phyloP scores from a whole-genome alignment of 768 basidiomycete species.

The Agrocybe chaxingu region DNA sequence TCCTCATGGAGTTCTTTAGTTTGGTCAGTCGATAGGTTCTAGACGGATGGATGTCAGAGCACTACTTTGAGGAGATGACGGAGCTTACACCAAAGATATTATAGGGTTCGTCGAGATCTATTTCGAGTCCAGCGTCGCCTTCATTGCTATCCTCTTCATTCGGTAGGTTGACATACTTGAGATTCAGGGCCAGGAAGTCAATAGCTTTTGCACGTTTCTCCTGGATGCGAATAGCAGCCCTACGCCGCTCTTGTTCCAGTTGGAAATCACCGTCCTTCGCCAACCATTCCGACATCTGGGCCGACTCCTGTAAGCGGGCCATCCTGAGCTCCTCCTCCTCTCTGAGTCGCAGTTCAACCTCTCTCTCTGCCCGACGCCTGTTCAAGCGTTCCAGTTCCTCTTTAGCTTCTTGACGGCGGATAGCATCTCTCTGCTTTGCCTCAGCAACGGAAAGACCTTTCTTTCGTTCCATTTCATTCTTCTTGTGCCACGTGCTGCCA shows the following conservation, averaged over 20 bases:
- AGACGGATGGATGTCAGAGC: slow-evolving; percentile 9
- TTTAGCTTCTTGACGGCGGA: slow-evolving; percentile 86
- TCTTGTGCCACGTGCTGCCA: slow-evolving; percentile 99
- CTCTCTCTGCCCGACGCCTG: slow-evolving; percentile 84
- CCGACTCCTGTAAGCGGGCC: slow-evolving; percentile 88
- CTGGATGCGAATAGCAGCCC: slow-evolving; percentile 91
- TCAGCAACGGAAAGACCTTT: slow-evolving; percentile 78
- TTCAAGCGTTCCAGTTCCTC: slow-evolving; percentile 94
- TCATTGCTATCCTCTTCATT: slow-evolving; percentile 63
- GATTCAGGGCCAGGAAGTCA: slow-evolving; percentile 93
- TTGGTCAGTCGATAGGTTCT: slow-evolving; percentile 87
- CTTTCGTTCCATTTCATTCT: slow-evolving; percentile 93
- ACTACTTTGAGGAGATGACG: not conserved
- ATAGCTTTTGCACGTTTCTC: slow-evolving; percentile 99
- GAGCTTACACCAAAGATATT: slow-evolving; percentile 87
- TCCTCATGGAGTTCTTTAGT: slow-evolving; percentile 93
- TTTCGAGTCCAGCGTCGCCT: slow-evolving; percentile 81
- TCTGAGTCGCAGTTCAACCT: slow-evolving; percentile 80
- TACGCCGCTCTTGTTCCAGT: slow-evolving; percentile 85
- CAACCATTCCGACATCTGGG: slow-evolving; percentile 98
- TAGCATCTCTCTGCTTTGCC: slow-evolving; percentile 71
- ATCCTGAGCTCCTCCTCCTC: slow-evolving; percentile 93
- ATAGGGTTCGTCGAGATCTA: slow-evolving; percentile 98
- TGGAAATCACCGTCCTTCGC: slow-evolving; percentile 97
- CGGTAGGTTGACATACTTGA: slow-evolving; percentile 83